Evolutionary conservation across 1,284 basidiomycete species (phyloP).

Genomic region (Anthracocystis walkeri): DNA sequence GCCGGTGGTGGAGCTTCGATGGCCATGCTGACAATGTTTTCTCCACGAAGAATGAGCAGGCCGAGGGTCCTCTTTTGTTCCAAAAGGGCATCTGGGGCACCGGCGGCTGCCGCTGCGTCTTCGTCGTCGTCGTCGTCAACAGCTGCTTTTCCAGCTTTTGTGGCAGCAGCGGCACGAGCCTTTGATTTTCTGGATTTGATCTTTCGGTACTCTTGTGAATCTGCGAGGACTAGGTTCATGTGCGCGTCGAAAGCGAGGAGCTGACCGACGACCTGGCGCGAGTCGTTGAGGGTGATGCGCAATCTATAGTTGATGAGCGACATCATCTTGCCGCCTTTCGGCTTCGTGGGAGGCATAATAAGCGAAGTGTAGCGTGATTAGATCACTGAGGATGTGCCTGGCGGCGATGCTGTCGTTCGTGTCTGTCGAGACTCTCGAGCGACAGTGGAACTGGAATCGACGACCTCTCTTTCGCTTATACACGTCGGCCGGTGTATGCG

Average conservation of each 20-base stretch:
- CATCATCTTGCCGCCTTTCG: constrained; percentile 82
- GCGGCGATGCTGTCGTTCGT: neutral
- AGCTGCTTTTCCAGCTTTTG: constrained; percentile 46
- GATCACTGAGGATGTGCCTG: neutral
- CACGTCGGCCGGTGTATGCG: too few species aligned
- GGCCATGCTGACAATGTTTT: constrained; percentile 92
- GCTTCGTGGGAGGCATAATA: constrained; percentile 62
- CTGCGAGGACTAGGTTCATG: constrained; percentile 98
- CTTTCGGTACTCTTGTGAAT: constrained; percentile 71
- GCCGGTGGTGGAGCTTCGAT: constrained; percentile 96
- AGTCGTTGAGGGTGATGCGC: constrained; percentile 97
- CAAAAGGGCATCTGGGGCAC: constrained; percentile 73
- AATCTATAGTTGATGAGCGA: constrained; percentile 96
- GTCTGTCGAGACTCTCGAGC: constrained; percentile 2
- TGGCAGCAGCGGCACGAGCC: constrained; percentile 30
- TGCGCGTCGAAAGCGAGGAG: constrained; percentile 99
- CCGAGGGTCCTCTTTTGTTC: constrained; percentile 97
- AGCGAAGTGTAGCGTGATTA: neutral
- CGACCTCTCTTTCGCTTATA: neutral
- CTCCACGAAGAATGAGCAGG: constrained; percentile 93
- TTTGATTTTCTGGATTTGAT: constrained; percentile 63
- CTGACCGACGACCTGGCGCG: constrained; percentile 92
- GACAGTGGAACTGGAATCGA: neutral
- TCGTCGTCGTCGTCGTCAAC: constrained; percentile 61
- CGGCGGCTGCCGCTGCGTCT: constrained; percentile 31